phyloP scores from a whole-genome alignment of 192 early-diverging fungal species.

The Entomortierella chlamydospora region DNA sequence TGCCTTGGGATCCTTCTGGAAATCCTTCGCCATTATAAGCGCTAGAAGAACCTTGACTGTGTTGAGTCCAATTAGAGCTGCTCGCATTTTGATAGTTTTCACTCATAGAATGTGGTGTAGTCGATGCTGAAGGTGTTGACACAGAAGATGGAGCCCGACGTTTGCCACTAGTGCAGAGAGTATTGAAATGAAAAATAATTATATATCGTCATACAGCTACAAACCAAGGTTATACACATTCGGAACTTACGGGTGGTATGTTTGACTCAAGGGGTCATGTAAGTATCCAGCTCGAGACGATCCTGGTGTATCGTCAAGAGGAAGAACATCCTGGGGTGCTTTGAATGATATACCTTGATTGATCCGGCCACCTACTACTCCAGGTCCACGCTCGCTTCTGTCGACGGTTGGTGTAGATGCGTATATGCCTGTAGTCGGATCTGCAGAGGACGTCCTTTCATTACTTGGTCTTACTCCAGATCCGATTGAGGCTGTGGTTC shows the following conservation, averaged over 20 bases:
- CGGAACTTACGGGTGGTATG: constrained; percentile 23
- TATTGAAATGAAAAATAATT: too few species aligned
- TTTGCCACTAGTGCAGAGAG: not conserved
- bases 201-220: too few species aligned
- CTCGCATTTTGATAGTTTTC: not conserved
- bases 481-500: not conserved
- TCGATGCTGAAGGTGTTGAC: not conserved
- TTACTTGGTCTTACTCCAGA: not conserved
- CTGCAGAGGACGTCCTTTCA: constrained; percentile 27
- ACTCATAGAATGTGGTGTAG: not conserved
- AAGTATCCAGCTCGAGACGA: constrained; percentile 7
- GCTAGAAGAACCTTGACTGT: not conserved
- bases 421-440: constrained; percentile 22
- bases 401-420: constrained; percentile 23
- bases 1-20: not conserved
- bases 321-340: constrained; percentile 22
- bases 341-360: constrained; percentile 10
- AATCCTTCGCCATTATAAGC: not conserved
- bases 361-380: not conserved
- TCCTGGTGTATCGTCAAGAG: not conserved
- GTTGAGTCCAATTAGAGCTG: not conserved
- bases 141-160: constrained; percentile 7
- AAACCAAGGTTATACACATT: not conserved
- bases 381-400: constrained; percentile 12
- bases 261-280: constrained; percentile 13